phyloP scores from a whole-genome alignment of 2,329 filamentous ascomycete species.

The Sphaerostilbella broomeana region DNA sequence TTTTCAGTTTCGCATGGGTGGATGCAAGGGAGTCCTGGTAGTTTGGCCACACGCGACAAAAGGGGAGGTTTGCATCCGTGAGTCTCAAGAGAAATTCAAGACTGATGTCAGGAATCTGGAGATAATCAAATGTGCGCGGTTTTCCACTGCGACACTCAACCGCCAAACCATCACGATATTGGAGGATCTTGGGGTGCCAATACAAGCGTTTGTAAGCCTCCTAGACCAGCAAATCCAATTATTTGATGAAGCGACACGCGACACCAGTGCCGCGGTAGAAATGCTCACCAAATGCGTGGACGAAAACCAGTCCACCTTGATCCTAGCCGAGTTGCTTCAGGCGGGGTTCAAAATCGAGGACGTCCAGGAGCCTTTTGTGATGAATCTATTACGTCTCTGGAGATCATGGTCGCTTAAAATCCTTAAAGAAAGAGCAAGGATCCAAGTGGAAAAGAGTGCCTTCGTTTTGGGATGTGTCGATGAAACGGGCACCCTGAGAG shows the following conservation, averaged over 20 bases:
- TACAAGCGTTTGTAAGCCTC: conserved; percentile 59
- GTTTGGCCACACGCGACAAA: conserved; percentile 63
- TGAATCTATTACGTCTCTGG: conserved; percentile 77
- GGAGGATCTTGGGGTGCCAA: conserved; percentile 65
- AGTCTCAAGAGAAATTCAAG: conserved; percentile 83
- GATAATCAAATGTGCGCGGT: conserved; percentile 74
- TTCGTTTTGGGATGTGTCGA: conserved; percentile 87
- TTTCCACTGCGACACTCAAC: conserved; percentile 74
- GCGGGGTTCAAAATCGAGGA: conserved; percentile 67
- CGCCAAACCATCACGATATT: conserved; percentile 86
- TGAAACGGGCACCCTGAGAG: conserved; percentile 69
- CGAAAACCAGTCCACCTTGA: conserved; percentile 72
- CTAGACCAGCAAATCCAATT: conserved; percentile 60
- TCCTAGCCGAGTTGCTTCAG: conserved; percentile 66
- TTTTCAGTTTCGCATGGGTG: conserved; percentile 87
- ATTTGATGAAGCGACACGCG: conserved; percentile 63
- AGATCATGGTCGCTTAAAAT: conserved; percentile 81
- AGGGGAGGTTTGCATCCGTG: conserved; percentile 68
- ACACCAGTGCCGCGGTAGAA: conserved; percentile 56
- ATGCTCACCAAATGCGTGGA: conserved; percentile 73
- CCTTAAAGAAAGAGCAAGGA: conserved; percentile 86
- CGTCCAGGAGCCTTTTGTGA: conserved; percentile 68
- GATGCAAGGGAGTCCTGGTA: conserved; percentile 82
- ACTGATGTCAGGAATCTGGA: conserved; percentile 67
- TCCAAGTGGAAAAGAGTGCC: conserved; percentile 73